Evolutionary conservation across 2,329 filamentous ascomycete species (phyloP).

Genomic region (Nothomitra cinnamomea): DNA sequence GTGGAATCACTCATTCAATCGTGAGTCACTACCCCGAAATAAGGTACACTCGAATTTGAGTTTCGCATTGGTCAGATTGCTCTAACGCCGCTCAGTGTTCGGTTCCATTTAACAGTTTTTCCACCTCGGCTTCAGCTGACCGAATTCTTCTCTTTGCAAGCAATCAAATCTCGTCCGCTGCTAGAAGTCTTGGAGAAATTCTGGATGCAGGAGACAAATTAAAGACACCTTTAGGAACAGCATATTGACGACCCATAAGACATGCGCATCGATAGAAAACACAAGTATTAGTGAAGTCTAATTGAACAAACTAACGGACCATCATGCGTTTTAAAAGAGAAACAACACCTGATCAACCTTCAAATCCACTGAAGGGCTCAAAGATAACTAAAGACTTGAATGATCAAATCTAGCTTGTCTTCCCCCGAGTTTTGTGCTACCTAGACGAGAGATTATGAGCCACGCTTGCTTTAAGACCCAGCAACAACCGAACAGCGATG

Average conservation of each 20-base stretch:
- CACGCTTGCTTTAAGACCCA: neutral
- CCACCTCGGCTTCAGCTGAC: neutral
- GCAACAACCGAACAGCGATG: neutral
- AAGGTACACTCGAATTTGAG: too few species aligned
- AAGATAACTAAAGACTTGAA: conserved; percentile 1
- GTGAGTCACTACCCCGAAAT: too few species aligned
- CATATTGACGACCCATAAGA: neutral
- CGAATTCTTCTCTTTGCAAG: neutral
- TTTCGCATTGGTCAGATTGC: neutral
- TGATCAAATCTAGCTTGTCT: neutral
- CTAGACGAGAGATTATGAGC: neutral
- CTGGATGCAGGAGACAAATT: neutral
- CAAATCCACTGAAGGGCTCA: neutral
- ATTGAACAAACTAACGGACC: neutral
- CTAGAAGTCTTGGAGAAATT: neutral
- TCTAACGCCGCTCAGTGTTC: neutral
- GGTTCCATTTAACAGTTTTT: neutral
- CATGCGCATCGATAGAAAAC: neutral
- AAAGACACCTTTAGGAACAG: neutral
- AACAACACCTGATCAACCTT: neutral
- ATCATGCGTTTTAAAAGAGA: neutral
- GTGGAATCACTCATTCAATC: too few species aligned
- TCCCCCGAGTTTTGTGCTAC: neutral
- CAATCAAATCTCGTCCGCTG: neutral
- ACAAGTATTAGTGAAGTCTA: conserved; percentile 3